Evolutionary conservation across 1,284 basidiomycete species (phyloP).

Genomic region (Ustilago nuda): DNA sequence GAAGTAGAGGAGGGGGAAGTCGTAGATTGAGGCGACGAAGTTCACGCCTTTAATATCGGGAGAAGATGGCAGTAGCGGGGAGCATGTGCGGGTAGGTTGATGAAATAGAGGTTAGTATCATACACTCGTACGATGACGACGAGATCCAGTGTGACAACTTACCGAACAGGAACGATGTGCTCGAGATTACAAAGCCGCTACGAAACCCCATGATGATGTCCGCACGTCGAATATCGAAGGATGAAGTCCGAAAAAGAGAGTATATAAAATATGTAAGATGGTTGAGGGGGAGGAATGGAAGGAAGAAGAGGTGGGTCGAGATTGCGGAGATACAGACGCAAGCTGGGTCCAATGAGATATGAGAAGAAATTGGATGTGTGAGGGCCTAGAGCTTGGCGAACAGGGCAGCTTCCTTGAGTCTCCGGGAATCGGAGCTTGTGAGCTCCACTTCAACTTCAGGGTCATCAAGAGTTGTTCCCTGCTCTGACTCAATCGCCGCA

Average conservation of each 20-base stretch:
- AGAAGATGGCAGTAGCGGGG: not conserved
- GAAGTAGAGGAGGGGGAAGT: slow-evolving; percentile 66
- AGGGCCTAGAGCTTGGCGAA: slow-evolving; percentile 4
- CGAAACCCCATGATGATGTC: slow-evolving; percentile 66
- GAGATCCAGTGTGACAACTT: slow-evolving; percentile 3
- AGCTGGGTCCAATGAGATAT: slow-evolving; percentile 6
- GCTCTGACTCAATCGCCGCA: too few relatives aligned
- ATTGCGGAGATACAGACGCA: slow-evolving; percentile 4
- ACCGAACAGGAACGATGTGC: slow-evolving; percentile 64
- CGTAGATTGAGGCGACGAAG: slow-evolving; percentile 64
- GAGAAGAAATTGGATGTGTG: slow-evolving; percentile 8
- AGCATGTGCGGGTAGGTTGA: not conserved
- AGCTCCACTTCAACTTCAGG: slow-evolving; percentile 9
- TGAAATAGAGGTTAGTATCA: not conserved
- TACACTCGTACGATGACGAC: not conserved
- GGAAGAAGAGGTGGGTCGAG: not conserved
- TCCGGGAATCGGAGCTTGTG: not conserved
- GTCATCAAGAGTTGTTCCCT: not conserved
- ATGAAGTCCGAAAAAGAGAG: not conserved
- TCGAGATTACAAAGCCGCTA: slow-evolving; percentile 64
- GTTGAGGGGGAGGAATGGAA: not conserved
- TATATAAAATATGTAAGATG: not conserved
- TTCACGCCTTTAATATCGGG: slow-evolving; percentile 47
- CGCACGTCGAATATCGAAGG: too few relatives aligned
- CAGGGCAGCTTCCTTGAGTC: not conserved